Evolutionary conservation across 805 yeast genomes (phyloP).

Genomic region (Torulaspora microellipsoides): DNA sequence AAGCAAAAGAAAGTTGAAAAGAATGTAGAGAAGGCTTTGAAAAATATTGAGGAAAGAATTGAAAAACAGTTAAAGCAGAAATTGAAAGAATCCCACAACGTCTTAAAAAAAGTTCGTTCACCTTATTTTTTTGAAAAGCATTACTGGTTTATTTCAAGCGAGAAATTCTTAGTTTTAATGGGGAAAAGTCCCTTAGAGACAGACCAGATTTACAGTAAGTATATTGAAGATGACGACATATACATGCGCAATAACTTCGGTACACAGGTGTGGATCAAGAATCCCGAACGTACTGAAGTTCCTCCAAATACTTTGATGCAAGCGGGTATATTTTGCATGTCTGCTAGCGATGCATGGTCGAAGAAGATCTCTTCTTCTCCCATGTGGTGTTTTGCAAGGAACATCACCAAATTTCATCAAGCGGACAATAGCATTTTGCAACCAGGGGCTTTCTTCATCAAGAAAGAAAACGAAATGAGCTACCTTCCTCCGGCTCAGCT

Average conservation of each 20-base stretch:
- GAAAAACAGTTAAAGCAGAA: slow-evolving; percentile 62
- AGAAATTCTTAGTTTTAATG: slow-evolving; percentile 79
- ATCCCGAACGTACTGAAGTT: slow-evolving; percentile 67
- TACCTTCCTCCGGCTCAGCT: slow-evolving; percentile 75
- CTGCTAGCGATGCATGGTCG: slow-evolving; percentile 87
- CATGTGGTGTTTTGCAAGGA: slow-evolving; percentile 73
- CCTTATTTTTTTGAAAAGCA: slow-evolving; percentile 93
- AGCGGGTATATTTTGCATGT: slow-evolving; percentile 81
- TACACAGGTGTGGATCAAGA: slow-evolving; percentile 71
- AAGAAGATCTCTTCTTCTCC: slow-evolving; percentile 75
- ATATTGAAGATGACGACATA: slow-evolving; percentile 67
- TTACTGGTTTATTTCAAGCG: slow-evolving; percentile 89
- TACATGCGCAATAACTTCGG: slow-evolving; percentile 75
- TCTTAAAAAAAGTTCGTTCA: slow-evolving; percentile 54
- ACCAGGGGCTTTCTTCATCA: slow-evolving; percentile 55
- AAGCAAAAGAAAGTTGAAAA: slow-evolving; percentile 79
- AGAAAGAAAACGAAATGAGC: slow-evolving; percentile 48
- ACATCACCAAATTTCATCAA: slow-evolving; percentile 65
- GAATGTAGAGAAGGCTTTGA: slow-evolving; percentile 71
- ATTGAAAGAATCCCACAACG: slow-evolving; percentile 52
- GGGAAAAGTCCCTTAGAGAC: slow-evolving; percentile 80
- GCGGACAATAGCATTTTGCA: slow-evolving; percentile 48
- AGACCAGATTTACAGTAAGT: slow-evolving; percentile 74
- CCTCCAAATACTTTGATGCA: slow-evolving; percentile 87
- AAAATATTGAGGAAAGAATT: slow-evolving; percentile 76